Evolutionary conservation across 495 filamentous ascomycete species (phyloP), one percentile per base, ranked within the genome.

Genomic region (Jackrogersella minutella): DNA sequence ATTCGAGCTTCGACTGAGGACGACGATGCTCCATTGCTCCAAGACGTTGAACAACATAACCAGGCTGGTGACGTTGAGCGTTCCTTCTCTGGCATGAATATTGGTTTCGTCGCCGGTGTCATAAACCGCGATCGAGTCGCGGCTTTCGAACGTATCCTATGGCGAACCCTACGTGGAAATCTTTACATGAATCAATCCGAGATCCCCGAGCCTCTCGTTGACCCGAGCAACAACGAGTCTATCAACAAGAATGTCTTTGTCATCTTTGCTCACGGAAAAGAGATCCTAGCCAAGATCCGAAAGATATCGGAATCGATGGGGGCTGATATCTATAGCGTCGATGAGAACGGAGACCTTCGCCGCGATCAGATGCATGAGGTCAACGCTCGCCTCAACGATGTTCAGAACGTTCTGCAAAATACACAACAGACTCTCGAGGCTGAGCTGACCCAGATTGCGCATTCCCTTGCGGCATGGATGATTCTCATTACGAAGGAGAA

Each of bases 171-270:
- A 54, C 93, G 95, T 70, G 95, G 95, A 66, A 99, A 99, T 78
- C 85, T 99, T 16, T 99, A 97, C 81, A 99, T 99, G 95, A 99
- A 98, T 80, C 95, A 99, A 81, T 92, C 93, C 31, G 95, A 98
- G 81, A 98, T 99, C 54, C 88, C 92, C 26, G 92, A 98, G 69
- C 87, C 92, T n/a, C 91, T 99, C 58, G 83, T 96, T 75, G 92
- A 99, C 77, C 95, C 95, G 19, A 81, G 86, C 67, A 96, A 86
- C 79, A 96, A 97, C 77, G 95, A 98, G 77, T 82, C 89, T 44
- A 84, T 96, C 63, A 87, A 88, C 78, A 99, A 99, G 88, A 99
- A 97, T 71, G 95, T 98, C 58, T 99, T 98, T 70, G 93, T 99
- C 62, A 98, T 99, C 73, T 99, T 99, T 73, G 94, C 96, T 22